A percentile compares a stretch with the other conserved stretches of the same genome.
Conservation (phyloP, 2,329 filamentous ascomycete species). For the Canariomyces notabilis region DNA sequence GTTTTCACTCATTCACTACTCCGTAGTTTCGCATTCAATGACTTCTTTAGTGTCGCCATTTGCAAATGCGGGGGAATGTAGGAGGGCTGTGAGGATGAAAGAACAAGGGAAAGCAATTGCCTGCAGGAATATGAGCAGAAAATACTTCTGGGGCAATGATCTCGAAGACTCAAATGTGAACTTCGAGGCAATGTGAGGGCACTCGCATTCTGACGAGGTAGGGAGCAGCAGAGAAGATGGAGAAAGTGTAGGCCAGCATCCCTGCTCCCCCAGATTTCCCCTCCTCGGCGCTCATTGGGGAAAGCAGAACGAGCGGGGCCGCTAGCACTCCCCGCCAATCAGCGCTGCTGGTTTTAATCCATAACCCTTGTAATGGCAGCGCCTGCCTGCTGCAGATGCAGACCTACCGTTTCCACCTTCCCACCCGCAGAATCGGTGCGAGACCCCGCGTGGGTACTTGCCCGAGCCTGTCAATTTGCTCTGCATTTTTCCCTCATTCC, state of each 20-base stretch:
- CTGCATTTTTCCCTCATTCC: constrained; percentile 21
- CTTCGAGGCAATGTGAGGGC: no score
- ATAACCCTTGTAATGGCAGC: no score
- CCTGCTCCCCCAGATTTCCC: constrained; percentile 23
- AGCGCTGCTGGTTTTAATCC: no score
- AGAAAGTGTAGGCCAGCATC: not conserved
- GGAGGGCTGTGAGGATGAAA: not conserved
- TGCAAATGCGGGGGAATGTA: not conserved
- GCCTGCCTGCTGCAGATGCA: constrained; percentile 9
- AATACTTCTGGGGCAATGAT: not conserved
- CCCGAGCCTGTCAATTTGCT: constrained; percentile 9
- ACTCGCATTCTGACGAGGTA: no score
- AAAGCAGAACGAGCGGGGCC: constrained; percentile 9
- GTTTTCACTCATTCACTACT: no score
- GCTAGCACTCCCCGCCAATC: constrained; percentile 15
- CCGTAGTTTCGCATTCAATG: not conserved
- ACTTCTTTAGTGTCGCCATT: constrained; percentile 3
- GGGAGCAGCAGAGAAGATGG: not conserved
- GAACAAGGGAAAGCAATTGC: not conserved
- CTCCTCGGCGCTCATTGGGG: constrained; percentile 13
- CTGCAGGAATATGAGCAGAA: not conserved
- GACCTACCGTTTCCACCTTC: constrained; percentile 20
- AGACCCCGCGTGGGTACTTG: constrained; percentile 6
- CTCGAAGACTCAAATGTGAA: not conserved
- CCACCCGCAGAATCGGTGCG: constrained; percentile 18